Base-by-base conservation (phyloP, 306 rosid genomes). In the Cicer yamashitae region DNA sequence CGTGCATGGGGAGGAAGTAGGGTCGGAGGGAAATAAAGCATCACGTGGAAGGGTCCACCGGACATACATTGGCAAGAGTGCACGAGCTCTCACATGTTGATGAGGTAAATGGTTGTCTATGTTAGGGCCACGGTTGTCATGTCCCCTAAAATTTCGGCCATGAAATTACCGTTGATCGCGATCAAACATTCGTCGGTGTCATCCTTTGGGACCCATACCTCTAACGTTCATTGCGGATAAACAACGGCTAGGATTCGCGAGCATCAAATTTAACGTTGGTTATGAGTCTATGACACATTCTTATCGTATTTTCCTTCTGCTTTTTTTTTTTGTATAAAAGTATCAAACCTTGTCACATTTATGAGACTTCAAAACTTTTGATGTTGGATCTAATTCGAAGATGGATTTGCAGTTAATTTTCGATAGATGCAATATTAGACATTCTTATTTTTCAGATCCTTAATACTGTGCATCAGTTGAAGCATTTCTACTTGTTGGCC, bases 51-150 rank as follows among this genome's bases (percentile, higher is more conserved):
- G 89, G 89, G 5, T 87, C 89, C 85, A 54, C 17, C 0, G 1
- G 11, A 34, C 34, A 25, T 25, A 15, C 3, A 15, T 22, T 73
- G 80, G 70, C 77, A 70, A 81, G 74, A 40, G 6, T 25, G 74
- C 96, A 92, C 89, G 86, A 84, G 86, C 77, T 70, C 73, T 76
- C 96, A 87, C 92, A 85, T 92, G 96, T 65, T 41, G 14, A 3
- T 71, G 78, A 5, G 63, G 22, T 73, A 37, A 11, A 8, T 77
- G 86, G 61, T 25, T 65, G 60, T 58, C 52, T 15, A 15, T 38
- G 61, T 81, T 78, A 10, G 41, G 56, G 54, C 87, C 94, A 78
- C 91, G 82, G 71, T 77, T 83, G 37, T 18, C 15, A 0, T 79
- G 74, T 82, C 22, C 50, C 85, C 91, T 85, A 8, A 50, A 83